Evolutionary conservation across 2,329 filamentous ascomycete genomes (phyloP).

Genomic region (Diaporthe nobilis): DNA sequence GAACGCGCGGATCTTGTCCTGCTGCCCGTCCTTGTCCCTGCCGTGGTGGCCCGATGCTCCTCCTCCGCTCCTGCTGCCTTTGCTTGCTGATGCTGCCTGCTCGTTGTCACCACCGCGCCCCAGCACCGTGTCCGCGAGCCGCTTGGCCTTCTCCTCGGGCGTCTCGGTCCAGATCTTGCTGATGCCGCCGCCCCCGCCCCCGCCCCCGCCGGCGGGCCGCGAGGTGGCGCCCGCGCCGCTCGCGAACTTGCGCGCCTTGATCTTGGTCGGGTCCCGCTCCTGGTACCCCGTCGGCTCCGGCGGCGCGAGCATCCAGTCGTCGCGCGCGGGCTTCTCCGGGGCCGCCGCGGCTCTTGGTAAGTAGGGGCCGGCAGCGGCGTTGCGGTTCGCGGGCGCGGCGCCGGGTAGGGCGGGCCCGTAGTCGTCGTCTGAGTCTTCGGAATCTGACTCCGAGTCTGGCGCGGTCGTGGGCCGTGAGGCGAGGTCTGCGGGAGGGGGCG

Average conservation of each 20-base stretch:
- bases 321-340: constrained; percentile 65
- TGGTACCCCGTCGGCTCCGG: constrained; percentile 68
- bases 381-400: constrained; percentile 55
- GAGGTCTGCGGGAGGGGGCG: constrained; percentile 59
- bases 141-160: constrained; percentile 86
- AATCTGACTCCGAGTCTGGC: constrained; percentile 40
- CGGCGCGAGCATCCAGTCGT: constrained; percentile 87
- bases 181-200: constrained; percentile 60
- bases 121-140: constrained; percentile 85
- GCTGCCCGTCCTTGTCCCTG: constrained; percentile 57
- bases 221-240: constrained; percentile 59
- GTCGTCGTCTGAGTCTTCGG: constrained; percentile 61
- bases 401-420: constrained; percentile 73
- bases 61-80: constrained; percentile 63
- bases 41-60: constrained; percentile 42
- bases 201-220: constrained; percentile 52
- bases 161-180: constrained; percentile 92
- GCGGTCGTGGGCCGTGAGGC: constrained; percentile 53
- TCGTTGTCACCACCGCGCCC: constrained; percentile 59
- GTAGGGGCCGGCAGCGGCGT: constrained; percentile 60
- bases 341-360: constrained; percentile 48
- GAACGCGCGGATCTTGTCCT: constrained; percentile 69
- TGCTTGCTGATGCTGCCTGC: constrained; percentile 47
- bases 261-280: constrained; percentile 85
- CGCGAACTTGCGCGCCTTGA: constrained; percentile 86